A percentile compares a stretch with the other conserved stretches of the same genome.
Conservation (phyloP, 441 rosid genomes). For the Oxalis stricta region DNA sequence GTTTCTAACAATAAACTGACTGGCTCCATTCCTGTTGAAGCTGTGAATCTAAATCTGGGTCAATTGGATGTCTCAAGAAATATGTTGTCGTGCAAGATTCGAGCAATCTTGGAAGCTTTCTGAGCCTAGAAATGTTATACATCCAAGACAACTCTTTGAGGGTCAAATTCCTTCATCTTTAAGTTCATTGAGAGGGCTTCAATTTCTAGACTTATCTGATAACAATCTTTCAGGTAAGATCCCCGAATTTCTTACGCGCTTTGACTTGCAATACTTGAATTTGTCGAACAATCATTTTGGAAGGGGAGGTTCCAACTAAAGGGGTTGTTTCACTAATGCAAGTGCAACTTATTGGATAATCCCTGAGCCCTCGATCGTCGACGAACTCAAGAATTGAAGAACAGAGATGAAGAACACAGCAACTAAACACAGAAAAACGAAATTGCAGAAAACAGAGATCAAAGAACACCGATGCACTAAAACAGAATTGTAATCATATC, state of each 20-base stretch:
- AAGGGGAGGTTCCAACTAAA: conserved; percentile 8
- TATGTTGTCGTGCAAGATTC: conserved; percentile 1
- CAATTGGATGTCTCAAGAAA: neutral
- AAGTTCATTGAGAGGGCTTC: conserved; percentile 10
- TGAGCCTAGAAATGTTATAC: conserved; percentile 1
- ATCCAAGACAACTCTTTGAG: conserved; percentile 12
- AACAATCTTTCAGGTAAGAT: conserved; percentile 16
- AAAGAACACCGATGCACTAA: no score
- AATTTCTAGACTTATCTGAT: conserved; percentile 12
- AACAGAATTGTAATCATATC: no score
- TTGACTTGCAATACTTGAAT: conserved; percentile 11
- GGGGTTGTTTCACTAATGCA: conserved; percentile 15
- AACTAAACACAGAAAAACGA: no score
- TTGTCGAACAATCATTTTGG: conserved; percentile 17
- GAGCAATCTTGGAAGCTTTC: neutral
- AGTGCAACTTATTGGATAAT: no score
- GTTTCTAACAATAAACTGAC: conserved; percentile 4
- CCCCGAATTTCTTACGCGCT: conserved; percentile 9
- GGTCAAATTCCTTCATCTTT: conserved; percentile 15
- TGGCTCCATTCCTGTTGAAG: conserved; percentile 10
- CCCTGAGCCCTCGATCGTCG: no score
- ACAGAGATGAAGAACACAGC: no score
- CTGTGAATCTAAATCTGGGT: conserved; percentile 1
- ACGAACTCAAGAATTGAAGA: no score
- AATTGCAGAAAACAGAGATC: no score